Conservation (phyloP, 345 rosid genomes). For the Barbarea vulgaris region DNA sequence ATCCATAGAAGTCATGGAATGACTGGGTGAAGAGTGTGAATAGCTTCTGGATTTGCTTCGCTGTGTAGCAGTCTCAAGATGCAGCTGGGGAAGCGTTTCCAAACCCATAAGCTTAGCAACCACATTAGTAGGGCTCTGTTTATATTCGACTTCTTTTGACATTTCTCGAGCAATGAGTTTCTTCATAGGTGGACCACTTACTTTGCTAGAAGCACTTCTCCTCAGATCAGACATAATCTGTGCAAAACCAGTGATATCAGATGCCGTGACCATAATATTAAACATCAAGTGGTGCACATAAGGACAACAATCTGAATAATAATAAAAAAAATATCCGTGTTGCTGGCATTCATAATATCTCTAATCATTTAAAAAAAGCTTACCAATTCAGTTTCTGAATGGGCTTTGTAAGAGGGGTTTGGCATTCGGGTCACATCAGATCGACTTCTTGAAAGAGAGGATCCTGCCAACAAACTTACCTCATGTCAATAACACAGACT, state of each 20-base stretch:
- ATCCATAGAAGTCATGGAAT: conserved; percentile 44
- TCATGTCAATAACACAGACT: conserved; percentile 37
- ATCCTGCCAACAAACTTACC: conserved; percentile 44
- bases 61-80: conserved; percentile 49
- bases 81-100: conserved; percentile 71
- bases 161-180: conserved; percentile 80
- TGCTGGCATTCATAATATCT: conserved; percentile 18
- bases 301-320: conserved; percentile 31
- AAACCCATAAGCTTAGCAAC: conserved; percentile 99
- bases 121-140: conserved; percentile 63
- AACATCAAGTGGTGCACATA: conserved; percentile 38
- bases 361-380: conserved; percentile 12
- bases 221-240: conserved; percentile 60
- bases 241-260: conserved; percentile 33
- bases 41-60: conserved; percentile 59
- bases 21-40: conserved; percentile 57
- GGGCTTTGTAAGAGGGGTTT: conserved; percentile 53
- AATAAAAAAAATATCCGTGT: conserved; percentile 22
- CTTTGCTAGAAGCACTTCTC: conserved; percentile 64
- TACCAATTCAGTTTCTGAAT: conserved; percentile 70
- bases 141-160: conserved; percentile 71
- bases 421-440: conserved; percentile 66
- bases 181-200: conserved; percentile 75
- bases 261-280: conserved; percentile 27
- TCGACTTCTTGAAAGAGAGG: conserved; percentile 69